A percentile compares a stretch with the other conserved stretches of the same genome.
Evolutionary conservation across 169 alveolate genomes (phyloP).

Genomic region (Plasmodium gonderi): DNA sequence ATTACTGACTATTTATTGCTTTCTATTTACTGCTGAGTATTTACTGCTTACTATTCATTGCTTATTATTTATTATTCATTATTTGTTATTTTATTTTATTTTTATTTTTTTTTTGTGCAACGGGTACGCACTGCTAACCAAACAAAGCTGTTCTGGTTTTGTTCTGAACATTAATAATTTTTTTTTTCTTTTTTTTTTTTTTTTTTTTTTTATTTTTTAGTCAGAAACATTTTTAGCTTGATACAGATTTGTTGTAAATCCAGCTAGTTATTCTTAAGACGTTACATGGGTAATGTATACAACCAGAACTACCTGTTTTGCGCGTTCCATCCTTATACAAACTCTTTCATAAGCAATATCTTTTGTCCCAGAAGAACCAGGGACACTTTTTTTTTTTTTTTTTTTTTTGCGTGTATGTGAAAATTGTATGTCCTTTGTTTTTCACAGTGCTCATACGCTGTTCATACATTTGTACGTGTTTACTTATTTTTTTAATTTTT

Average conservation of each 20-base stretch:
- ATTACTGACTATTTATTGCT: too few relatives aligned
- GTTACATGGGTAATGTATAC: background rate
- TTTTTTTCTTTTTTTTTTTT: background rate
- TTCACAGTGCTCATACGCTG: too few relatives aligned
- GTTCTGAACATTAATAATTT: slow-evolving; percentile 34
- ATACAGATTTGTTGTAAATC: background rate
- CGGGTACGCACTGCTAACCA: background rate
- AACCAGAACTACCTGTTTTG: background rate
- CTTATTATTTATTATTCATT: background rate
- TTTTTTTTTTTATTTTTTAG: slow-evolving; percentile 3
- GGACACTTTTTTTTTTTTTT: background rate
- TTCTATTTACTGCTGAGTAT: too few relatives aligned
- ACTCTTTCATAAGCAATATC: too few relatives aligned
- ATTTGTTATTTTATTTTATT: background rate
- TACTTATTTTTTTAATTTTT: background rate
- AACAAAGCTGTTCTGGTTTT: background rate
- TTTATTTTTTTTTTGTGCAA: background rate
- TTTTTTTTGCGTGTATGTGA: background rate
- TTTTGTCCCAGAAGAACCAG: background rate
- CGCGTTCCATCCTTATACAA: background rate
- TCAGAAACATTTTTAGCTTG: background rate
- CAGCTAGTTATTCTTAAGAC: background rate
- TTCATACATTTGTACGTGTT: too few relatives aligned
- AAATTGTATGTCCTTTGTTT: background rate
- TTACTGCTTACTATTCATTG: too few relatives aligned